These are phyloP conservation scores for Cytospora piceicola DNA, from an alignment of 2,329 filamentous ascomycete species.

Conservation along the genomic window DNA sequence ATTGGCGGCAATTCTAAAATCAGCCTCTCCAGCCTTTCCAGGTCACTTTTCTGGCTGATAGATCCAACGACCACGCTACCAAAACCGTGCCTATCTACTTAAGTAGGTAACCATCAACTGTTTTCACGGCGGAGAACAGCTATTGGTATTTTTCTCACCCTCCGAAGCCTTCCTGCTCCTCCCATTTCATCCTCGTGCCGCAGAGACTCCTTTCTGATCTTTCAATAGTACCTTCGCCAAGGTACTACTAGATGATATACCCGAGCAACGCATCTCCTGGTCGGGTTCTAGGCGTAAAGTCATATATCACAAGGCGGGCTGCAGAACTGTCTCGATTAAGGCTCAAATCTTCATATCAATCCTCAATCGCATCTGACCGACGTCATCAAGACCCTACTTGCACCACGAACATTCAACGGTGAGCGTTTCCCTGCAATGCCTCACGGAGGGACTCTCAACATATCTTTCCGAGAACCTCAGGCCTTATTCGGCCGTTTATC, in stretches of 20 bases:
- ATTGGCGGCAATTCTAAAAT: neutral
- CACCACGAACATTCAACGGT: conserved; percentile 15
- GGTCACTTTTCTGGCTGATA: neutral
- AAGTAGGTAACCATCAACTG: conserved; percentile 1
- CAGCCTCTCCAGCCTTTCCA: no score
- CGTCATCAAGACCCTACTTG: conserved; percentile 6
- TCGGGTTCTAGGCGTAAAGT: conserved; percentile 15
- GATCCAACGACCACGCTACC: neutral
- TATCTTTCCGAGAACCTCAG: neutral
- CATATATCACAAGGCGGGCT: conserved; percentile 19
- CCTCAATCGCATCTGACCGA: conserved; percentile 3
- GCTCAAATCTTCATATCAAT: conserved; percentile 1
- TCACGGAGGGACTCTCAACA: neutral
- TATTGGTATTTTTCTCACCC: conserved; percentile 2
- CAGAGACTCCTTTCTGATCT: conserved; percentile 6
- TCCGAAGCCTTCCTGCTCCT: conserved; percentile 8
- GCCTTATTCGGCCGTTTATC: neutral
- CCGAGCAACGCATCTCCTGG: conserved; percentile 11
- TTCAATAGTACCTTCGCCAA: conserved; percentile 2
- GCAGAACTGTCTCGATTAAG: conserved; percentile 18
- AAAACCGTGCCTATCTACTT: neutral
- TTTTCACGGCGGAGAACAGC: neutral
- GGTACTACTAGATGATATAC: conserved; percentile 27
- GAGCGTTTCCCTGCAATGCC: neutral
- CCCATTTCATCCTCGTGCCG: conserved; percentile 16